A percentile compares a stretch with the other conserved stretches of the same genome.
Evolutionary conservation across 2,329 filamentous ascomycete species (phyloP).

Genomic region (Penicillium sp.): DNA sequence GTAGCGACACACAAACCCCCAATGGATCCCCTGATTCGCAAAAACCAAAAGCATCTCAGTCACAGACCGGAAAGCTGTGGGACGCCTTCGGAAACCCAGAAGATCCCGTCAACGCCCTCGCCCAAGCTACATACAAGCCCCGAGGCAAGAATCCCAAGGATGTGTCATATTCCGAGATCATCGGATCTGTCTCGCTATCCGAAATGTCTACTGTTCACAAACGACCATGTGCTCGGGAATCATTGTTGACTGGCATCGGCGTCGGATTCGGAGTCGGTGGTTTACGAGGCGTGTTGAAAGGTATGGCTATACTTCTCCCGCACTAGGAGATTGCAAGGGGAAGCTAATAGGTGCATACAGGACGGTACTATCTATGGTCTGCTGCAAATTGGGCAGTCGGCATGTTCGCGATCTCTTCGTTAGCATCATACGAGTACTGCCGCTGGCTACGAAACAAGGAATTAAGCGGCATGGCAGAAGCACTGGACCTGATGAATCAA

Average conservation of each 20-base stretch:
- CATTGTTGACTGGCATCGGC: slow-evolving; percentile 77
- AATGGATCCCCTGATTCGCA: slow-evolving; percentile 22
- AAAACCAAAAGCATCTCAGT: slow-evolving; percentile 42
- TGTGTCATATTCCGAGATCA: slow-evolving; percentile 40
- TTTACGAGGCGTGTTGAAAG: slow-evolving; percentile 68
- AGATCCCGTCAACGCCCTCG: slow-evolving; percentile 53
- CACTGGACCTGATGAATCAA: slow-evolving; percentile 74
- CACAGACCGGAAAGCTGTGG: slow-evolving; percentile 48
- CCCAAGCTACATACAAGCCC: slow-evolving; percentile 57
- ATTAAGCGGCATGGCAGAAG: slow-evolving; percentile 76
- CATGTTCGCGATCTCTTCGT: slow-evolving; percentile 65
- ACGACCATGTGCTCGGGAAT: slow-evolving; percentile 78
- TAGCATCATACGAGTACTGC: slow-evolving; percentile 78
- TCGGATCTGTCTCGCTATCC: slow-evolving; percentile 47
- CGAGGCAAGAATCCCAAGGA: slow-evolving; percentile 53
- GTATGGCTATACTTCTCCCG: slow-evolving; percentile 45
- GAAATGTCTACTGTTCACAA: slow-evolving; percentile 64
- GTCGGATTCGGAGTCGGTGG: slow-evolving; percentile 72
- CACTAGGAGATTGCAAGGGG: background rate
- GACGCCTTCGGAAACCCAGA: slow-evolving; percentile 47
- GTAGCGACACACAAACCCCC: slow-evolving; percentile 20
- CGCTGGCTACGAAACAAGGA: slow-evolving; percentile 70
- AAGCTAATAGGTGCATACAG: slow-evolving; percentile 20
- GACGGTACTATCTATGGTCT: slow-evolving; percentile 57
- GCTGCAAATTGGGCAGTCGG: slow-evolving; percentile 84